Evolutionary conservation across 1,284 basidiomycete species (phyloP).

Genomic region (Pisolithus thermaeus): DNA sequence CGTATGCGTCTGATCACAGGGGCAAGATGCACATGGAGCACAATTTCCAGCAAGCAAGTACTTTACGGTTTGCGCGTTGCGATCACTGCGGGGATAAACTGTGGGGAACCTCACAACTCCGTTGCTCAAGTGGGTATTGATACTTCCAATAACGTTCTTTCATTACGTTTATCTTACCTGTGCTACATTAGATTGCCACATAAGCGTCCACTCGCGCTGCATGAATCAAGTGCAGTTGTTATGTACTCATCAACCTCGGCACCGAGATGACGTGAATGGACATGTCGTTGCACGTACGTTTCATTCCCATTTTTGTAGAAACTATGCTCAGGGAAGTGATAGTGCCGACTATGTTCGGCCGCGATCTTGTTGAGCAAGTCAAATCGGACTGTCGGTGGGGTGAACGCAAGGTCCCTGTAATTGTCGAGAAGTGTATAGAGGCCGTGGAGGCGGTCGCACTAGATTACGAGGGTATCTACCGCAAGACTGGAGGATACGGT

Average conservation of each 20-base stretch:
- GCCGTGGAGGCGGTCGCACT: constrained; percentile 86
- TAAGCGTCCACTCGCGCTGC: constrained; percentile 73
- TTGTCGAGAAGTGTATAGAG: constrained; percentile 93
- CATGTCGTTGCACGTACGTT: constrained; percentile 17
- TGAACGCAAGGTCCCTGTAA: constrained; percentile 69
- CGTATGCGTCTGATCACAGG: constrained; percentile 30
- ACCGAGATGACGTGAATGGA: constrained; percentile 31
- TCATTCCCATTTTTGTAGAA: constrained; percentile 1
- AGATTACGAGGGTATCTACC: constrained; percentile 94
- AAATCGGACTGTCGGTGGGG: constrained; percentile 61
- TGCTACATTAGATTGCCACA: constrained; percentile 49
- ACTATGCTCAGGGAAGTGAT: constrained; percentile 9
- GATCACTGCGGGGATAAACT: constrained; percentile 97
- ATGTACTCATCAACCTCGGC: constrained; percentile 47
- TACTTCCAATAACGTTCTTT: background rate
- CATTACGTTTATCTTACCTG: constrained; percentile 7
- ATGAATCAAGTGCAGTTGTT: constrained; percentile 50
- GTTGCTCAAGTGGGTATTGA: constrained; percentile 64
- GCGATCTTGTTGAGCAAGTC: constrained; percentile 81
- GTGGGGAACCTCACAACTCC: constrained; percentile 94
- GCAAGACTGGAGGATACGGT: constrained; percentile 91
- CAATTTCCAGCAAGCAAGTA: constrained; percentile 85
- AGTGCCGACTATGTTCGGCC: constrained; percentile 90
- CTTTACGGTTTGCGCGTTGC: constrained; percentile 86
- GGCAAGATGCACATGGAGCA: constrained; percentile 58